phyloP scores from a whole-genome alignment of 768 basidiomycete genomes.

The Boletus huronensis region DNA sequence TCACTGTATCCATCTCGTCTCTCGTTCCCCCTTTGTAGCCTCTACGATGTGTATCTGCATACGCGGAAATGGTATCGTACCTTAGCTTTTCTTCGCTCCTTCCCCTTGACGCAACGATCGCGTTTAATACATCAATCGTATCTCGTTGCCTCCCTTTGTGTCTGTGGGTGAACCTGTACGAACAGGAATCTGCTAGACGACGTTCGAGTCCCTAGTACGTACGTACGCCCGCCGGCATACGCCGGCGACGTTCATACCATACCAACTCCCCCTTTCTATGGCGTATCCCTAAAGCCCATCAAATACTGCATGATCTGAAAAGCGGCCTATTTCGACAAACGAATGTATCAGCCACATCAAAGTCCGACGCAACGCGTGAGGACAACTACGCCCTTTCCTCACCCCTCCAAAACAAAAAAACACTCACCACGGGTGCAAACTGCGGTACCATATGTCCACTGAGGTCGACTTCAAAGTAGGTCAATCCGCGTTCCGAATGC shows the following conservation, averaged over 20 bases:
- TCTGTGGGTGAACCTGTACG: no score
- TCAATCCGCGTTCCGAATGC: slow-evolving; percentile 65
- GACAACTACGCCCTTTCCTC: background rate
- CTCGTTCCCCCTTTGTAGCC: background rate
- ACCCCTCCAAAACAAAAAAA: no score
- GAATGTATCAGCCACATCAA: background rate
- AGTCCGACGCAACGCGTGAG: background rate
- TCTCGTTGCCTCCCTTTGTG: no score
- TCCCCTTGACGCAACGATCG: background rate
- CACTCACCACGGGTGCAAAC: slow-evolving; percentile 56
- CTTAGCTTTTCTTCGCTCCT: background rate
- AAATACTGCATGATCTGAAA: slow-evolving; percentile 68
- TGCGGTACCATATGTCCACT: slow-evolving; percentile 78
- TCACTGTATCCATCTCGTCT: background rate
- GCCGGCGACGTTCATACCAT: background rate
- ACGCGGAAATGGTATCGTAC: background rate
- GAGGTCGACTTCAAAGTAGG: slow-evolving; percentile 62
- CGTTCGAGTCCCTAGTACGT: no score
- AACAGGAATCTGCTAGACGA: no score
- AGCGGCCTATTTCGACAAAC: slow-evolving; percentile 43
- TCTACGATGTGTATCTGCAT: background rate
- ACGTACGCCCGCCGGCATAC: no score
- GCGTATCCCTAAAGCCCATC: slow-evolving; percentile 56
- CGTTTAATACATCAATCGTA: background rate
- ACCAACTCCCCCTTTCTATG: slow-evolving; percentile 13